phyloP scores from a whole-genome alignment of 306 rosid genomes.

The Castanopsis chinensis region DNA sequence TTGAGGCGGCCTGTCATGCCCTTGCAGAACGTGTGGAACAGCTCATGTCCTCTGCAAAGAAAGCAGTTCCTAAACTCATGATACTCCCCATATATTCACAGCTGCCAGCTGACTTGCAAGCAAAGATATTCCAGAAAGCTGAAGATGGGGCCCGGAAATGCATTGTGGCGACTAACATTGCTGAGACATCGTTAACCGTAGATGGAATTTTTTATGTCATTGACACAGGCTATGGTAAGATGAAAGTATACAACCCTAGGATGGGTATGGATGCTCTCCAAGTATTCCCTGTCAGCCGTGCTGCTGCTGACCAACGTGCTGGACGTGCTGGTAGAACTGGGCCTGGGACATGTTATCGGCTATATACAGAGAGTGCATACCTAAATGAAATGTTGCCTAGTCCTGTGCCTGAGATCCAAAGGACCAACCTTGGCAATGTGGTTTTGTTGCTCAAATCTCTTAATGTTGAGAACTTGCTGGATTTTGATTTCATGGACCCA shows the following conservation, averaged over 20 bases:
- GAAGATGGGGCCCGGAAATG: conserved; percentile 98
- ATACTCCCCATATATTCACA: conserved; percentile 97
- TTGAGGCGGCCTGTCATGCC: conserved; percentile 95
- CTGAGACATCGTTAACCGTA: conserved; percentile 94
- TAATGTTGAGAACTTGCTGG: conserved; percentile 87
- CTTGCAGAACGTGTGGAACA: conserved; percentile 95
- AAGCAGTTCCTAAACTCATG: conserved; percentile 81
- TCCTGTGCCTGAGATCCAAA: conserved; percentile 97
- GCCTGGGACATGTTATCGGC: conserved; percentile 92
- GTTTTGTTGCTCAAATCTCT: conserved; percentile 92
- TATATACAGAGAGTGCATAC: conserved; percentile 90
- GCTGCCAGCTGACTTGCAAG: conserved; percentile 98
- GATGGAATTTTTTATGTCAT: conserved; percentile 94
- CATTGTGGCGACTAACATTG: conserved; percentile 96
- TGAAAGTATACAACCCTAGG: conserved; percentile 97
- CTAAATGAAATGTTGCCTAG: conserved; percentile 82
- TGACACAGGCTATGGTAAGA: conserved; percentile 94
- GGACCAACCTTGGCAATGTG: conserved; percentile 96
- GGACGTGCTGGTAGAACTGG: conserved; percentile 99
- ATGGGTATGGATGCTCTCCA: conserved; percentile 99
- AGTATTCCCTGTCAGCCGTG: conserved; percentile 94
- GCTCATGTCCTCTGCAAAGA: conserved; percentile 64
- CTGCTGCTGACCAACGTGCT: conserved; percentile 98
- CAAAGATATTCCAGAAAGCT: conserved; percentile 90
- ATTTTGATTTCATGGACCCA: conserved; percentile 99